These are phyloP conservation scores for Microcyclosporella mali DNA, from an alignment of 2,329 filamentous ascomycete species.

Conservation along the genomic window DNA sequence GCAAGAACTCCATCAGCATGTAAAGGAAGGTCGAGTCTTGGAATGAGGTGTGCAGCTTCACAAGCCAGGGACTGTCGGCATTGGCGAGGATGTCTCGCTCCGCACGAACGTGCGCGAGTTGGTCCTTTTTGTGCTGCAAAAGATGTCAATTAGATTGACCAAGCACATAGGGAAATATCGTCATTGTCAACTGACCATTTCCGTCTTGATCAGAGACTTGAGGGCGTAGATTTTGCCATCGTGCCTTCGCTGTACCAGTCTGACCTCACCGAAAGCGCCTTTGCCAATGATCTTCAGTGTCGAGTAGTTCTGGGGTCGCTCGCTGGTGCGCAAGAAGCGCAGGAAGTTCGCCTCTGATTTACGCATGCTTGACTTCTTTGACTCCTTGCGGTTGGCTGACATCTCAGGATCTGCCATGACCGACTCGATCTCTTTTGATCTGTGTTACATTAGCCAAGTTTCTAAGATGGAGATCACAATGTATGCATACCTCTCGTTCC, in stretches of 20 bases:
- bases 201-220: slow-evolving; percentile 96
- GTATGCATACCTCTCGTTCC: slow-evolving; percentile 73
- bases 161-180: background rate
- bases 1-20: slow-evolving; percentile 99
- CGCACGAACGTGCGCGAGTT: slow-evolving; percentile 91
- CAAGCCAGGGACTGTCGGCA: slow-evolving; percentile 98
- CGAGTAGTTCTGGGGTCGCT: slow-evolving; percentile 88
- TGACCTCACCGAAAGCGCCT: slow-evolving; percentile 96
- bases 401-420: slow-evolving; percentile 73
- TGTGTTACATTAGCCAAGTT: slow-evolving; percentile 35
- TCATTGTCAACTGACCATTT: slow-evolving; percentile 59
- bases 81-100: slow-evolving; percentile 97
- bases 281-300: slow-evolving; percentile 98
- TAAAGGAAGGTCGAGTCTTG: slow-evolving; percentile 95
- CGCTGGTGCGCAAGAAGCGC: slow-evolving; percentile 86
- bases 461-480: background rate
- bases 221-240: slow-evolving; percentile 97
- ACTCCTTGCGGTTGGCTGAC: slow-evolving; percentile 68
- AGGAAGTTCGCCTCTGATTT: slow-evolving; percentile 89
- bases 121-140: slow-evolving; percentile 85
- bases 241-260: slow-evolving; percentile 90
- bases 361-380: slow-evolving; percentile 77
- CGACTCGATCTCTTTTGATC: slow-evolving; percentile 86
- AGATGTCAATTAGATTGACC: slow-evolving; percentile 9
- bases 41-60: slow-evolving; percentile 97